Conservation (phyloP, 306 rosid species). For the Cicer cuneatum region DNA sequence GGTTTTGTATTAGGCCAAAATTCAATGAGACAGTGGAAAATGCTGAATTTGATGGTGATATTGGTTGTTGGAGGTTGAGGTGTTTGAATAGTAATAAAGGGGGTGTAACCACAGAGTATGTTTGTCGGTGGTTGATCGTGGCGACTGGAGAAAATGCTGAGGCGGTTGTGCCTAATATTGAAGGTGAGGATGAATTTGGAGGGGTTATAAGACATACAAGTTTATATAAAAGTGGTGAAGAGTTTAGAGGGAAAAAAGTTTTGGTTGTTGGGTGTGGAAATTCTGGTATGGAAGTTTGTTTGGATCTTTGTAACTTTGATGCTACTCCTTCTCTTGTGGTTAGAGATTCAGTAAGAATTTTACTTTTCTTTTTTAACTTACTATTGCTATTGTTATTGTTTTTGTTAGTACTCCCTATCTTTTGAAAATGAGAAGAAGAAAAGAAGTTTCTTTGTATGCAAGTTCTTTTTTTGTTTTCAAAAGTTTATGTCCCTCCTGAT, state of each 20-base stretch:
- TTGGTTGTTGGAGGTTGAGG: conserved; percentile 64
- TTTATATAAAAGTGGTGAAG: conserved; percentile 70
- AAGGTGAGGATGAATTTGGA: conserved; percentile 60
- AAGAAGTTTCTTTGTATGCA: not conserved
- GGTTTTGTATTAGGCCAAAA: conserved; percentile 56
- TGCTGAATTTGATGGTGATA: conserved; percentile 56
- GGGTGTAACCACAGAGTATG: conserved; percentile 48
- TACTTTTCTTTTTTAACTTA: not conserved
- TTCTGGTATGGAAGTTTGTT: conserved; percentile 93
- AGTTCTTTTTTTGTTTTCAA: not conserved
- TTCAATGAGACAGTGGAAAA: conserved; percentile 62
- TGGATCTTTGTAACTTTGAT: conserved; percentile 80
- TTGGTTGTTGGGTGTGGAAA: conserved; percentile 96
- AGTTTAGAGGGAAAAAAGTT: conserved; percentile 64
- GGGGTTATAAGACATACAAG: conserved; percentile 71
- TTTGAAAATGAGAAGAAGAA: not conserved
- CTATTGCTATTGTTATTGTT: not conserved
- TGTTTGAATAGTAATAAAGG: not conserved
- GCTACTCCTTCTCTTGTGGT: conserved; percentile 80
- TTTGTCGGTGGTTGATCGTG: conserved; percentile 74
- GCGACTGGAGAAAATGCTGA: conserved; percentile 95
- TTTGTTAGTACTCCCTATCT: not conserved
- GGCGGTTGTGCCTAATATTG: conserved; percentile 67
- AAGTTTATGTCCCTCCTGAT: conserved; percentile 39
- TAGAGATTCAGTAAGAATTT: conserved; percentile 71